These are phyloP conservation scores for Coemansia sp. DNA, from an alignment of 192 early-diverging fungal species.

Conservation along the genomic window DNA sequence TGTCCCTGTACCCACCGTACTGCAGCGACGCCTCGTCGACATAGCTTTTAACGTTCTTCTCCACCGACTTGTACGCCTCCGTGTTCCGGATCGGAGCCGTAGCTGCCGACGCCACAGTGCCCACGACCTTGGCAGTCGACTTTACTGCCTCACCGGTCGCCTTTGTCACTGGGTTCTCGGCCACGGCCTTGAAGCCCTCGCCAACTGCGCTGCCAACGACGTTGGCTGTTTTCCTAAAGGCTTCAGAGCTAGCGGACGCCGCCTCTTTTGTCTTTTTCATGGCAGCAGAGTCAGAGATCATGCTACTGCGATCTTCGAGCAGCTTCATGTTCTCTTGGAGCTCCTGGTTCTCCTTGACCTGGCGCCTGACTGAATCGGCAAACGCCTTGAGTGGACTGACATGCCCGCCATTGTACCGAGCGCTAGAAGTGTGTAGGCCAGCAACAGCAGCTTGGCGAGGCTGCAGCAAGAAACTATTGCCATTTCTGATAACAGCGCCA, in stretches of 20 bases:
- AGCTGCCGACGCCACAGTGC: constrained; percentile 64
- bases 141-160: constrained; percentile 73
- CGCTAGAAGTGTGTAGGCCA: constrained; percentile 37
- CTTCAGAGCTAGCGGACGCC: constrained; percentile 59
- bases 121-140: constrained; percentile 65
- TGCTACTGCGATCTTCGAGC: constrained; percentile 78
- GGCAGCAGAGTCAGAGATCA: constrained; percentile 84
- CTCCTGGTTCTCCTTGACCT: constrained; percentile 94
- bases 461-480: constrained; percentile 3
- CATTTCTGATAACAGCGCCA: not conserved
- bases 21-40: constrained; percentile 70
- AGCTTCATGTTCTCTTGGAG: constrained; percentile 90
- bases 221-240: constrained; percentile 72
- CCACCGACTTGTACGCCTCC: constrained; percentile 64
- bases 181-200: constrained; percentile 67
- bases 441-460: constrained; percentile 8
- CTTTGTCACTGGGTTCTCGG: constrained; percentile 78
- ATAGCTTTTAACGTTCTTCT: constrained; percentile 68
- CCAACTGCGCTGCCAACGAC: constrained; percentile 67
- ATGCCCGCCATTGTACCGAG: constrained; percentile 44
- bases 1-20: constrained; percentile 78
- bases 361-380: constrained; percentile 86
- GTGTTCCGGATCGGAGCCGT: constrained; percentile 72
- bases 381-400: constrained; percentile 76
- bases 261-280: constrained; percentile 85